Conservation (phyloP, 2,329 filamentous ascomycete species). For the Aspergillus sp. region DNA sequence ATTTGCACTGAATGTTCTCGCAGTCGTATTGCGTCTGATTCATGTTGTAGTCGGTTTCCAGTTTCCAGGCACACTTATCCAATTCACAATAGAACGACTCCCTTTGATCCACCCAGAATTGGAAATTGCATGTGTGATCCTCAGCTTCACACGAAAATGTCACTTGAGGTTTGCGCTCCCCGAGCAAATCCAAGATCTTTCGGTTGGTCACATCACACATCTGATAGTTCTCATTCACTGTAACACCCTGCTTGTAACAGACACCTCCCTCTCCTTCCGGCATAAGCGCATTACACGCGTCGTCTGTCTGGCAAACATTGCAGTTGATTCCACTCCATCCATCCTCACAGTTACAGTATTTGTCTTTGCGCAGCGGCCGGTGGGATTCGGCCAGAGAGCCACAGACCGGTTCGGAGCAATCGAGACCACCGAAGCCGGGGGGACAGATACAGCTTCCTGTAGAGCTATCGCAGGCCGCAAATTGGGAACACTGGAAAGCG, state of each 20-base stretch:
- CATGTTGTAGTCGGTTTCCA: constrained; percentile 59
- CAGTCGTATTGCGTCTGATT: constrained; percentile 85
- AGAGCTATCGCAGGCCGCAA: constrained; percentile 76
- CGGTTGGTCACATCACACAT: constrained; percentile 96
- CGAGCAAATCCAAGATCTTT: constrained; percentile 82
- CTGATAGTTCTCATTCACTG: constrained; percentile 92
- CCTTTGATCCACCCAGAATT: constrained; percentile 92
- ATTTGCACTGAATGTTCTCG: constrained; percentile 75
- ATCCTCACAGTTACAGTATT: constrained; percentile 76
- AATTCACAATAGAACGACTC: constrained; percentile 97
- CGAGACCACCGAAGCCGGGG: constrained; percentile 85
- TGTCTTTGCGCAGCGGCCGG: constrained; percentile 64
- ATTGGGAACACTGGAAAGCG: constrained; percentile 86
- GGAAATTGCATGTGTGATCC: constrained; percentile 77
- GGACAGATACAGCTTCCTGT: constrained; percentile 92
- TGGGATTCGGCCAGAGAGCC: constrained; percentile 81
- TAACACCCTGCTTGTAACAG: constrained; percentile 84
- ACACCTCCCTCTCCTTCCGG: constrained; percentile 73
- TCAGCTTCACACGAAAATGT: constrained; percentile 85
- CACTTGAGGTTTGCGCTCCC: constrained; percentile 79
- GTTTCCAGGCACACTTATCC: constrained; percentile 67
- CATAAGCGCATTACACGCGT: constrained; percentile 83
- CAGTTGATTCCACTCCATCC: constrained; percentile 98
- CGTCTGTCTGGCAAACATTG: constrained; percentile 81
- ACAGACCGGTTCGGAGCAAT: constrained; percentile 87